A percentile compares a stretch with the other conserved stretches of the same genome.
These are phyloP conservation scores for Phytophthora rubi DNA, from an alignment of 352 stramenopile species.

Conservation along the genomic window DNA sequence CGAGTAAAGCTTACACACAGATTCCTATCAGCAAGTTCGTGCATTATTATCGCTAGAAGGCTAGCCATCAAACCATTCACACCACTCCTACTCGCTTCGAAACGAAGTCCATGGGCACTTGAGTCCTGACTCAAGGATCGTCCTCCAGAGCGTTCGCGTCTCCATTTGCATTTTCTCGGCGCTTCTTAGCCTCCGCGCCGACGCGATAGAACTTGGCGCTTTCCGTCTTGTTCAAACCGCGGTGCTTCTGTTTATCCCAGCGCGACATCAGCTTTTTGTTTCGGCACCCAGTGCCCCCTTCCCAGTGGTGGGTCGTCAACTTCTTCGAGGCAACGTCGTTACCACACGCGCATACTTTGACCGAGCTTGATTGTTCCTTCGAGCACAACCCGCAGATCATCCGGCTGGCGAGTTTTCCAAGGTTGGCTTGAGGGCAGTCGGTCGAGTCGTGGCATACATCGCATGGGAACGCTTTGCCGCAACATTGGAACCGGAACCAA, in stretches of 20 bases:
- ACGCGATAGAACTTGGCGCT: conserved; percentile 79
- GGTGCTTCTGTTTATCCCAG: conserved; percentile 74
- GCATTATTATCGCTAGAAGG: not conserved
- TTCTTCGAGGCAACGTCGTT: conserved; percentile 63
- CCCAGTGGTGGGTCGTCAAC: conserved; percentile 57
- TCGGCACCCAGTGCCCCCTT: conserved; percentile 71
- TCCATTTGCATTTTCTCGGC: conserved; percentile 18
- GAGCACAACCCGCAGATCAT: conserved; percentile 84
- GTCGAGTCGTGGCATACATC: conserved; percentile 77
- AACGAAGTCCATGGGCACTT: not conserved
- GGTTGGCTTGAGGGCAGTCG: conserved; percentile 62
- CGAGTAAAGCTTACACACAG: not conserved
- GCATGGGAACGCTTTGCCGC: conserved; percentile 72
- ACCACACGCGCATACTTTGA: conserved; percentile 75
- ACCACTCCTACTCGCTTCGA: too few species aligned
- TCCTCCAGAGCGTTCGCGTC: not conserved
- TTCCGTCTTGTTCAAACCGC: conserved; percentile 75
- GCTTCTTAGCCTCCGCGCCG: conserved; percentile 53
- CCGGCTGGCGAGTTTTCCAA: conserved; percentile 70
- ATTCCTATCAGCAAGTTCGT: not conserved
- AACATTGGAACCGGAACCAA: conserved; percentile 87
- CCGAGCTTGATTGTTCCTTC: conserved; percentile 69
- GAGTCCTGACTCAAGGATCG: too few species aligned
- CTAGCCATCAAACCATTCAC: too few species aligned
- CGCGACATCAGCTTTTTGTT: conserved; percentile 57